Base-by-base conservation (phyloP, 495 filamentous ascomycete species). In the Cryomyces minteri region DNA sequence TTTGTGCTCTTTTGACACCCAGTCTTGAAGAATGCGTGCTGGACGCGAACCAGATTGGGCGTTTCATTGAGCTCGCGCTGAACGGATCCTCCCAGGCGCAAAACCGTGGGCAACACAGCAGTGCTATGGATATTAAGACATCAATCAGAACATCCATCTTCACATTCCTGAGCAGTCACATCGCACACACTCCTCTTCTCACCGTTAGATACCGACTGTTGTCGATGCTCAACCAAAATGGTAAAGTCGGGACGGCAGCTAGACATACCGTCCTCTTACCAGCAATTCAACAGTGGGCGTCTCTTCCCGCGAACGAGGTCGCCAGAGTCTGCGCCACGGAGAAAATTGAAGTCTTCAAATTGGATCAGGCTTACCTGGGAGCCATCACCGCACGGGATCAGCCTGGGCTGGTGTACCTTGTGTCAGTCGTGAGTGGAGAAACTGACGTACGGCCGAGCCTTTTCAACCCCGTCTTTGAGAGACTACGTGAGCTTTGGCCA, bases 1-100 rank as follows among this genome's bases (percentile, higher is more conserved):
- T 94, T 6, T 62, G 70, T 12, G 71, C 69, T 14, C 63, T 79
- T 28, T 58, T 95, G 32, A 55, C 82, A 25, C 79, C 82, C 2
- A 72, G 66, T 5, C 55, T 95, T 12, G 87, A 94, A 55, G 88
- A 94, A 59, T 88, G 78, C 52, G 69, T 84, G 7, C 63, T 93
- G 14, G 86, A 94, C 56, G 61, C 71, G 32, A 33, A 39, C 5
- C 39, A 45, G 18, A 38, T 48, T 12, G 31, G 11, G 5, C 43
- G 42, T 2, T 41, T 40, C 7, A 6, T 55, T 18, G n/a, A 36
- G 10, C 45, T 49, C 11, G 32, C 46, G 2, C 41, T 55, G 6
- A 45, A 47, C 14, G 43, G 50, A 46, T 39, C 33, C 38, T 10
- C 6, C 39, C 9, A 29, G 32, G 4, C 29, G 12, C 14, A 32